Conservation (phyloP, 2,329 filamentous ascomycete species). For the Tolypocladium cylindrosporum region DNA sequence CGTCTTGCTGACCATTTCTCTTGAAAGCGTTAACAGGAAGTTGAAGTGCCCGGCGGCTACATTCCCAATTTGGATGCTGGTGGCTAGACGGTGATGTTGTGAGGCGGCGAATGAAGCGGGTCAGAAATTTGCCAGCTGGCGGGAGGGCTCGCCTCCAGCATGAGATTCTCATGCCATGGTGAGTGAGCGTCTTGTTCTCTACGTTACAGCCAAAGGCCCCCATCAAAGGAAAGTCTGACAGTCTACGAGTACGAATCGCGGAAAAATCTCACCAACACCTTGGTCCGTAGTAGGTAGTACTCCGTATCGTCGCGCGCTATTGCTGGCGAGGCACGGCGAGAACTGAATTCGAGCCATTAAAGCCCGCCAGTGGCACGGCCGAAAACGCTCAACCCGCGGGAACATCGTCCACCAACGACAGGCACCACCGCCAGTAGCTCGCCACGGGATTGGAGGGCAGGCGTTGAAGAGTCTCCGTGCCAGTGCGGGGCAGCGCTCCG, state of each 20-base stretch:
- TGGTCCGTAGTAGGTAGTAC: no score
- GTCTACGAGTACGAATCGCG: background rate
- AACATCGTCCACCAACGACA: background rate
- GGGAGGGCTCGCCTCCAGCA: background rate
- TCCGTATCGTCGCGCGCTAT: background rate
- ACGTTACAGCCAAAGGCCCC: background rate
- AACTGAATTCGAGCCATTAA: background rate
- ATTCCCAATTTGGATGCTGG: background rate
- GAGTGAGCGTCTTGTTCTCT: background rate
- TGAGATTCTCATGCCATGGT: background rate
- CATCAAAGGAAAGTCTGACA: no score
- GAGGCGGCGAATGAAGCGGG: background rate
- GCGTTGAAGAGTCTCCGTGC: background rate
- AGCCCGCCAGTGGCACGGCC: background rate
- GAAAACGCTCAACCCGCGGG: background rate
- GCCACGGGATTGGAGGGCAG: background rate
- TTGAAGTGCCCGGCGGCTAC: background rate
- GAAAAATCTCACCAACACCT: background rate
- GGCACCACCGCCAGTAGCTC: background rate
- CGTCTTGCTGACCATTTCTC: background rate
- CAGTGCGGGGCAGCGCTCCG: background rate
- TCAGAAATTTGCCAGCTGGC: background rate
- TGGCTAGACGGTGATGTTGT: background rate
- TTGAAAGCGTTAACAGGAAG: no score
- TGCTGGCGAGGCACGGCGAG: no score